Percentiles rank a stretch among this genome's conserved stretches.
Evolutionary conservation across 2,329 filamentous ascomycete species (phyloP).

Genomic region (Saccharata proteae): DNA sequence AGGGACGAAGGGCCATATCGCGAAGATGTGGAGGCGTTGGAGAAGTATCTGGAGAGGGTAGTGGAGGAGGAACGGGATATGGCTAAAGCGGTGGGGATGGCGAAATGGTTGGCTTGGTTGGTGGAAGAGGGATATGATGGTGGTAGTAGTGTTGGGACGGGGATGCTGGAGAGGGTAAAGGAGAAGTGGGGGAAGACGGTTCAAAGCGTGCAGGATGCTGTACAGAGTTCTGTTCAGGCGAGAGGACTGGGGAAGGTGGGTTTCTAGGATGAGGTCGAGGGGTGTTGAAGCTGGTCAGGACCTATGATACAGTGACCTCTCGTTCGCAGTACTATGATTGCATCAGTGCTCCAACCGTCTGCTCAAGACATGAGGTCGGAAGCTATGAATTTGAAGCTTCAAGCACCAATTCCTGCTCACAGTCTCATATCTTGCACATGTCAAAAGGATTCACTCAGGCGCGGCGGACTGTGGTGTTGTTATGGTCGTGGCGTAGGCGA

Average conservation of each 20-base stretch:
- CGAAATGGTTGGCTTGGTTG: constrained; percentile 49
- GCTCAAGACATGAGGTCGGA: no score
- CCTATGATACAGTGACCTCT: no score
- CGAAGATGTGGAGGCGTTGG: constrained; percentile 65
- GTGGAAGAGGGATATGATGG: constrained; percentile 17
- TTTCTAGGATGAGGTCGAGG: constrained; percentile 21
- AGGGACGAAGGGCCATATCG: constrained; percentile 61
- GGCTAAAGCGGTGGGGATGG: constrained; percentile 57
- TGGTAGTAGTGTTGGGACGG: constrained; percentile 9
- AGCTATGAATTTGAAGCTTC: no score
- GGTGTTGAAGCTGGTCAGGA: no score
- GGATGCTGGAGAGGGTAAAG: constrained; percentile 6
- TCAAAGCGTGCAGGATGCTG: constrained; percentile 24
- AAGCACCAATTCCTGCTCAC: no score
- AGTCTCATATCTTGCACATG: no score
- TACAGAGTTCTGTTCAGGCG: constrained; percentile 30
- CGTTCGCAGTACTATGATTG: no score
- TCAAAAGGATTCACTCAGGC: no score
- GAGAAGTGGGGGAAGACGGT: constrained; percentile 27
- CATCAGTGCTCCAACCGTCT: no score
- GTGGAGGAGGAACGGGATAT: constrained; percentile 66
- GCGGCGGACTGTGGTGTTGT: no score
- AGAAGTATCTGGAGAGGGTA: constrained; percentile 59
- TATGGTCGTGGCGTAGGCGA: no score
- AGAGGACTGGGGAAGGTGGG: constrained; percentile 35